Conservation (phyloP, 2,329 filamentous ascomycete species). For the Pseudogymnoascus sp. region DNA sequence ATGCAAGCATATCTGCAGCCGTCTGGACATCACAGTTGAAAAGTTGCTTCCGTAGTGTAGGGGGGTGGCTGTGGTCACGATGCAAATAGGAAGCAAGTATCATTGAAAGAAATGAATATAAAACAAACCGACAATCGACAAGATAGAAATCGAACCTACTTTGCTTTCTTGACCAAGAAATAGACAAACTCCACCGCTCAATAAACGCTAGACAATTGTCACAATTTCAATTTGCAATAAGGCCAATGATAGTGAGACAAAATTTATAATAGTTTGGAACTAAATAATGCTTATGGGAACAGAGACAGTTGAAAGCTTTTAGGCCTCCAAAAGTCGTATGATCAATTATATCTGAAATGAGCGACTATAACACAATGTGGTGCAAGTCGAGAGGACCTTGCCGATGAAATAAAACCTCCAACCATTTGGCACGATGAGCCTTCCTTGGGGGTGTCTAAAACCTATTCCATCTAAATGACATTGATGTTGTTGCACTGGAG, state of each 20-base stretch:
- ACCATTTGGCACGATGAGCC: background rate
- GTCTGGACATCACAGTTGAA: too few relatives aligned
- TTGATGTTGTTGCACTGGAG: background rate
- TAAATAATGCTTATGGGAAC: background rate
- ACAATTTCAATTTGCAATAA: too few relatives aligned
- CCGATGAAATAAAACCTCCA: background rate
- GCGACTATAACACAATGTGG: background rate
- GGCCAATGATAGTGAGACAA: background rate
- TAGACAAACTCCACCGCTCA: too few relatives aligned
- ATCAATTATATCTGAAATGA: background rate
- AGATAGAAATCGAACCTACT: too few relatives aligned
- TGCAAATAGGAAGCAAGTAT: too few relatives aligned
- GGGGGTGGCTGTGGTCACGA: too few relatives aligned
- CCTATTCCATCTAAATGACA: background rate
- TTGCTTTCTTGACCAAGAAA: too few relatives aligned
- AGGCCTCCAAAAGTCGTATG: background rate
- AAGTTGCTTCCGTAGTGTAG: too few relatives aligned
- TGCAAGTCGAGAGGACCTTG: background rate
- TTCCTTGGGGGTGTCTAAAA: background rate
- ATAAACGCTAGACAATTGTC: too few relatives aligned
- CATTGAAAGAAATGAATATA: too few relatives aligned
- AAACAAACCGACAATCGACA: too few relatives aligned
- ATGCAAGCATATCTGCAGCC: too few relatives aligned
- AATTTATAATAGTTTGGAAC: background rate
- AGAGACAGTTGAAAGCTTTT: background rate